phyloP scores from a whole-genome alignment of 176 grass and related monocot genomes.

The Pharus latifolius region DNA sequence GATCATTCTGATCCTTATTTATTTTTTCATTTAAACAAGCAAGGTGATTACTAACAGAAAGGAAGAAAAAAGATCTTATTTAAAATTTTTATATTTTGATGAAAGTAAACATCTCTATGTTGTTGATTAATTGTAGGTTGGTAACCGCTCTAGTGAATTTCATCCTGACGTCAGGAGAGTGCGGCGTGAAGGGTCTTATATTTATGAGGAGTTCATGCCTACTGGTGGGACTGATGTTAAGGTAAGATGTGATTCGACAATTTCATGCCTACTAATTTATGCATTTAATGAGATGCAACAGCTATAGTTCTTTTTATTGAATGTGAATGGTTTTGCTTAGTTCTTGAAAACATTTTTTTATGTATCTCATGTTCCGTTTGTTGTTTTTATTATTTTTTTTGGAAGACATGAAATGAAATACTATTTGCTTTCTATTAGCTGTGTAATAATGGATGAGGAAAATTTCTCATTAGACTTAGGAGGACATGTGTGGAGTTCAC shows the following conservation, averaged over 20 bases:
- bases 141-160: constrained; percentile 98
- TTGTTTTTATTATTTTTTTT: not conserved
- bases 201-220: constrained; percentile 99
- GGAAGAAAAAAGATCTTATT: not conserved
- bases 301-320: not conserved
- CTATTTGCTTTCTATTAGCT: not conserved
- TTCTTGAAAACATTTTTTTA: not conserved
- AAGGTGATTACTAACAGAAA: not conserved
- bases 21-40: not conserved
- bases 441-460: not conserved
- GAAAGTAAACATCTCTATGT: constrained; percentile 4
- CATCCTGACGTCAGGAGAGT: constrained; percentile 88
- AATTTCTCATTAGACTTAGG: not conserved
- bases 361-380: not conserved
- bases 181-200: constrained; percentile 97
- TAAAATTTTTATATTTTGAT: not conserved
- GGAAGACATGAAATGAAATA: not conserved
- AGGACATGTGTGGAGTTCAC: not conserved
- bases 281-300: not conserved
- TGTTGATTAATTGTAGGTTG: constrained; percentile 58
- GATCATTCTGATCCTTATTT: no score
- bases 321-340: not conserved
- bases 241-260: constrained; percentile 32
- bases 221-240: constrained; percentile 99
- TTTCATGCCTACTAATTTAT: not conserved